These are phyloP conservation scores for Tetrastigma voinierianum DNA, from an alignment of 164 flowering plant genomes.

Conservation along the genomic window DNA sequence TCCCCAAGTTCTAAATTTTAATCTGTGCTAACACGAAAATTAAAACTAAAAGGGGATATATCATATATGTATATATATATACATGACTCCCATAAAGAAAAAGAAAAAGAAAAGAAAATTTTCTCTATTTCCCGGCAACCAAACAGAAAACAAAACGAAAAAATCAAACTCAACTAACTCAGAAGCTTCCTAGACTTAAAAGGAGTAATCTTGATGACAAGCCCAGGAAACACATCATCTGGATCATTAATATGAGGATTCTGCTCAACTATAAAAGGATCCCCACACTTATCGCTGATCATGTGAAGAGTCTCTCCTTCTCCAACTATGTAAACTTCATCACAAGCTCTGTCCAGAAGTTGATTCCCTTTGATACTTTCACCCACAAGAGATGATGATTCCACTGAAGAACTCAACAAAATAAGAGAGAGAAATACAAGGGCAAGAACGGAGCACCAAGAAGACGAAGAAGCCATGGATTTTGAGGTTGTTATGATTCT, in stretches of 20 bases:
- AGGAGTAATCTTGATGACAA: conserved; percentile 24
- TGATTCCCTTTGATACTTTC: conserved; percentile 1
- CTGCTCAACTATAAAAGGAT: conserved; percentile 24
- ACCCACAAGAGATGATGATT: neutral
- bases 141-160: too few species aligned
- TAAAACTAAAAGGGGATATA: too few species aligned
- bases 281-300: conserved; percentile 29
- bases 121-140: too few species aligned
- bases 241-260: conserved; percentile 33
- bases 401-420: conserved; percentile 6
- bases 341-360: conserved; percentile 15
- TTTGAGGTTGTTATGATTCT: neutral
- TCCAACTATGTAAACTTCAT: conserved; percentile 25
- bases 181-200: neutral
- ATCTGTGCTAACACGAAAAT: too few species aligned
- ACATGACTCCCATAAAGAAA: too few species aligned
- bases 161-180: neutral
- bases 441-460: conserved; percentile 16
- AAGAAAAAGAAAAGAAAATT: too few species aligned
- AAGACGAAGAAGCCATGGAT: conserved; percentile 11
- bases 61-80: too few species aligned
- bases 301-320: conserved; percentile 32
- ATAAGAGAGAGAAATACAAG: conserved; percentile 9
- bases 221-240: conserved; percentile 29
- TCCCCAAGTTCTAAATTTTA: too few species aligned